Base-by-base conservation (phyloP, 352 stramenopile species). In the Phytophthora niederhauseri region DNA sequence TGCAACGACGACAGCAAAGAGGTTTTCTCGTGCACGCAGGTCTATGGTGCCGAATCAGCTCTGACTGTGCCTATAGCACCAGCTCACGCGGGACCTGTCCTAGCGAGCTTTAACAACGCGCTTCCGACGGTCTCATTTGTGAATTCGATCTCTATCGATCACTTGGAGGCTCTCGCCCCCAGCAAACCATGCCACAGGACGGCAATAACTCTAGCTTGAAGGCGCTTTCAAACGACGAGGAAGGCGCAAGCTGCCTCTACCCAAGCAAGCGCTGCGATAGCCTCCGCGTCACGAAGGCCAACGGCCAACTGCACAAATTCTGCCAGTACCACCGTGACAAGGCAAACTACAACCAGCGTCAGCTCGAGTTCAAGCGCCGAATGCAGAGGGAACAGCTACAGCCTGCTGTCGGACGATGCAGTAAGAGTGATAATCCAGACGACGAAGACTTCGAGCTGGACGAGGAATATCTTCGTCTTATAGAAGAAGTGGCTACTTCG, bases 181-280 rank as follows among this genome's bases (percentile, higher is more conserved):
- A 30, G 6, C 6, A 12, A 34, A 9, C 6, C 30, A 70, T 70
- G 63, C 34, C 64, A 1, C 54, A 59, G 26, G 7, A 53, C 24
- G 22, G 45, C 7, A 34, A 34, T 34, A 34, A 12, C 30, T 8
- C 7, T 8, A 34, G 30, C 30, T 34, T 28, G 2, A 3, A 9
- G 6, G 17, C 3, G 5, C 9, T 12, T 6, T 28, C 36, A 4
- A n/a, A 24, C 30, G 31, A 49, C 22, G 19, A 58, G 36, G 31
- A 69, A 24, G 17, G 19, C 7, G n/a, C 14, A 11, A 4, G 36
- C 4, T 85, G 79, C 34, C 34, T 66, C 12, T 84, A 87, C 52
- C 60, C 72, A 6, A 78, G 66, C 64, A 87, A 85, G 24, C 68
- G 57, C 15, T 89, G 77, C 58, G 34, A 68, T 3, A 81, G 84